Conservation (phyloP, 306 rosid genomes). For the Cicer yamashitae region DNA sequence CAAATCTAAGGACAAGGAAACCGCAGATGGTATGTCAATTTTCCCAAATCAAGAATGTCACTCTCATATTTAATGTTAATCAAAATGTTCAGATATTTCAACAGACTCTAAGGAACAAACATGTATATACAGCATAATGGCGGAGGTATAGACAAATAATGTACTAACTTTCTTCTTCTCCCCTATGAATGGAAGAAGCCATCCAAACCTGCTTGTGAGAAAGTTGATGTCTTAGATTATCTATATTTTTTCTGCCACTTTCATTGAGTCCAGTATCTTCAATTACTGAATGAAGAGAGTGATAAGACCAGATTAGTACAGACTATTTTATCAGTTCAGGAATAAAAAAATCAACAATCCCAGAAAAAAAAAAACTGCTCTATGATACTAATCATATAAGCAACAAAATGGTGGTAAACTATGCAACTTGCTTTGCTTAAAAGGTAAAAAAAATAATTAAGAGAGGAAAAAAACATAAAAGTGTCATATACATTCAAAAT, state of each 20-base stretch:
- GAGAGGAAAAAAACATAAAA: not conserved
- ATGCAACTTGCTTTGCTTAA: constrained; percentile 1
- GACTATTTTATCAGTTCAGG: constrained; percentile 27
- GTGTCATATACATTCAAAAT: constrained; percentile 17
- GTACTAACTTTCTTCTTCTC: constrained; percentile 88
- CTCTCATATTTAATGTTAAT: constrained; percentile 17
- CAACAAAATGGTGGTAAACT: constrained; percentile 29
- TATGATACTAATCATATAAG: constrained; percentile 21
- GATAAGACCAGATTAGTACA: constrained; percentile 33
- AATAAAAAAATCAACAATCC: constrained; percentile 10
- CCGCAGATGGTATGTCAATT: not conserved
- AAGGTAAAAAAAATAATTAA: constrained; percentile 31
- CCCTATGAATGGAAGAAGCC: constrained; percentile 94
- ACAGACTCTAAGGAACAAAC: constrained; percentile 28
- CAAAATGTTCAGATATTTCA: constrained; percentile 16
- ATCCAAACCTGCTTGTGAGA: constrained; percentile 80
- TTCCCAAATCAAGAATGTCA: constrained; percentile 16
- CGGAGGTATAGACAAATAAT: constrained; percentile 38
- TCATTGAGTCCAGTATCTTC: constrained; percentile 63
- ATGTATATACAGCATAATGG: constrained; percentile 26
- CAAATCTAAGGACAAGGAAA: constrained; percentile 13
- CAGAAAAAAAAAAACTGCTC: constrained; percentile 1
- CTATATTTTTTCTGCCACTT: constrained; percentile 53
- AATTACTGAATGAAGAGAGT: constrained; percentile 59
- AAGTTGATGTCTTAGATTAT: constrained; percentile 60